A percentile compares a stretch with the other conserved stretches of the same genome.
phyloP scores from a whole-genome alignment of 164 flowering plant genomes.

The Vitis riparia region DNA sequence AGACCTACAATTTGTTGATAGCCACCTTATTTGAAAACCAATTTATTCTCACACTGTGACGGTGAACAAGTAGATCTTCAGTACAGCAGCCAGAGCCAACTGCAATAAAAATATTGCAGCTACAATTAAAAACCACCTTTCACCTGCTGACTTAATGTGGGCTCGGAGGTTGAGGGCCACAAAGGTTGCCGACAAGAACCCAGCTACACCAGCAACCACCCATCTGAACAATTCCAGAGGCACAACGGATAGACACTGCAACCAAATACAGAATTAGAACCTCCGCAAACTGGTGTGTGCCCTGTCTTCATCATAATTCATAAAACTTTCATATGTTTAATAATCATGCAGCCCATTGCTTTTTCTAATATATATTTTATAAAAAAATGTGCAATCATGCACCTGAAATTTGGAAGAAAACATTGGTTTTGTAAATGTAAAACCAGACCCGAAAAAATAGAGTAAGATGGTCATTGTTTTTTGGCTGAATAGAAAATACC shows the following conservation, averaged over 20 bases:
- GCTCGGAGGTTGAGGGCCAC: slow-evolving; percentile 88
- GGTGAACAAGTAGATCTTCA: slow-evolving; percentile 90
- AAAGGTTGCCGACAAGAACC: slow-evolving; percentile 95
- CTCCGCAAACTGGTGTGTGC: too few species aligned
- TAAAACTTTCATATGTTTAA: too few species aligned
- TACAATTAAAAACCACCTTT: slow-evolving; percentile 92
- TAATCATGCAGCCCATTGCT: too few species aligned
- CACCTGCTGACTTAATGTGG: slow-evolving; percentile 90
- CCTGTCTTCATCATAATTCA: too few species aligned
- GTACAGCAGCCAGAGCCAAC: slow-evolving; percentile 74
- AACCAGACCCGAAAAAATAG: too few species aligned
- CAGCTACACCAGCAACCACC: slow-evolving; percentile 91
- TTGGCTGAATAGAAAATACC: too few species aligned
- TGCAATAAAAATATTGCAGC: slow-evolving; percentile 88
- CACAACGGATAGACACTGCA: slow-evolving; percentile 82
- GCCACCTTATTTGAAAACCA: background rate
- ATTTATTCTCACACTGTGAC: slow-evolving; percentile 46
- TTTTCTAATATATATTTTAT: too few species aligned
- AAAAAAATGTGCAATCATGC: too few species aligned
- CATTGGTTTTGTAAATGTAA: too few species aligned
- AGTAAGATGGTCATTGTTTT: too few species aligned
- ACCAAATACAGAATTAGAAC: slow-evolving; percentile 1
- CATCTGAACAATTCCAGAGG: slow-evolving; percentile 85
- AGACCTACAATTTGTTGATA: slow-evolving; percentile 11
- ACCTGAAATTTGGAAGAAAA: too few species aligned